Evolutionary conservation across 352 stramenopile genomes (phyloP), one percentile per base, ranked within the genome.

Genomic region (Globisporangium iwayamae): DNA sequence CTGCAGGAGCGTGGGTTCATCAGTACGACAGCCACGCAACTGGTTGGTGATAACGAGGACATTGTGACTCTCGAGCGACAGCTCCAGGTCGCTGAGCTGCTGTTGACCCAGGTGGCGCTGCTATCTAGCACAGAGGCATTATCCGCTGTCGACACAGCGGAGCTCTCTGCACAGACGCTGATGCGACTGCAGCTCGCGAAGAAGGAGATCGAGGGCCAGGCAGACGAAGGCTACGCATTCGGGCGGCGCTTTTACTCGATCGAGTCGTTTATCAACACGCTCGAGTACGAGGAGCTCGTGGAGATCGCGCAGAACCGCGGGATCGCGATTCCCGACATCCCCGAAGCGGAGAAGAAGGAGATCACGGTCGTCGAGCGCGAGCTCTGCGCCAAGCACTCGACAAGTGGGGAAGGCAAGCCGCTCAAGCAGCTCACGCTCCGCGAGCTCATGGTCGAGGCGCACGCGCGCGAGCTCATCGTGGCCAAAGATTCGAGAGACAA

Each of bases 201-300:
- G 63, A 87, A 87, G 55, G 67, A 78, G 53, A 50, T 87, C 3
- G 48, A 69, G 7, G 72, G 74, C 1, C 67, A 51, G 18, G 72
- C 74, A 25, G 75, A 85, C 57, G 80, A 89, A 45, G 69, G 79
- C 38, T 91, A 91, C 63, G 80, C 66, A 25, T 91, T 91, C 52
- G 83, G 83, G 0, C 71, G 83, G 45, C 75, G 83, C 18, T 90
- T 91, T 59, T 62, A 85, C 43, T 75, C 76, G 9, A 63, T 87
- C 13, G 64, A 80, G n/a, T 66, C 75, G 52, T 91, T 75, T 55
- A 67, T 91, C 34, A 75, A 79, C 46, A 67, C 73, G 36, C 61
- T 91, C 20, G 74, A 72, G 47, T 67, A 68, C 30, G 65, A 78
- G 4, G 76, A 90, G 51, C 66, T 91, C 41, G 51, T 81, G 16